Evolutionary conservation across 768 basidiomycete species (phyloP).

Genomic region (Daedaleopsis nitida): DNA sequence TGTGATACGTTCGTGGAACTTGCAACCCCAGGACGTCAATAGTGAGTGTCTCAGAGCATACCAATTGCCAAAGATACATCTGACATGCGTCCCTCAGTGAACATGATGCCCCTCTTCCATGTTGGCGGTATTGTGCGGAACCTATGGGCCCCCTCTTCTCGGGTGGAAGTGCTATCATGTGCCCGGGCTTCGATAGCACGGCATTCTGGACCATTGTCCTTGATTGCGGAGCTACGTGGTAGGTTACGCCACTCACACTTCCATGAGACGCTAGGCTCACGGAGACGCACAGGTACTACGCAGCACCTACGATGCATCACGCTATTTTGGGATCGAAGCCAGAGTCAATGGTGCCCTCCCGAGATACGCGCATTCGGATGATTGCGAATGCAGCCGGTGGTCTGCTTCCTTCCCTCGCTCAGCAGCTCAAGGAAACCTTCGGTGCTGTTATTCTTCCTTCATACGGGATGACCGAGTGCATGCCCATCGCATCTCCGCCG

Average conservation of each 20-base stretch:
- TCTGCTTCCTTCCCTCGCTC: conserved; percentile 53
- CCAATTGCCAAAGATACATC: conserved; percentile 6
- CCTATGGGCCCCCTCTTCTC: conserved; percentile 55
- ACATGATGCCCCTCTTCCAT: conserved; percentile 54
- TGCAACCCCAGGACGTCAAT: conserved; percentile 45
- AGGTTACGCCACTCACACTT: conserved; percentile 25
- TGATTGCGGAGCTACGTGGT: conserved; percentile 51
- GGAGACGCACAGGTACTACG: conserved; percentile 44
- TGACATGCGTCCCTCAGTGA: conserved; percentile 38
- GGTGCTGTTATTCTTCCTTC: conserved; percentile 56
- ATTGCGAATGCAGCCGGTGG: conserved; percentile 56
- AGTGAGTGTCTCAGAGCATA: conserved; percentile 32
- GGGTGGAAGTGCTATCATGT: conserved; percentile 58
- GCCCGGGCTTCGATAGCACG: conserved; percentile 53
- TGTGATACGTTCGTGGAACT: conserved; percentile 46
- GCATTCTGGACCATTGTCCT: conserved; percentile 41
- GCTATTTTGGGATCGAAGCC: conserved; percentile 46
- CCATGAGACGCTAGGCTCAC: conserved; percentile 2
- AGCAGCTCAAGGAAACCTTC: conserved; percentile 49
- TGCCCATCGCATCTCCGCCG: conserved; percentile 52
- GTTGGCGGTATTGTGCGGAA: conserved; percentile 63
- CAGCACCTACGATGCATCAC: conserved; percentile 53
- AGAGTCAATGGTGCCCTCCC: conserved; percentile 31
- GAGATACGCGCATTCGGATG: conserved; percentile 44
- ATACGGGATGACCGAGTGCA: conserved; percentile 61